Evolutionary conservation across 2,329 filamentous ascomycete genomes (phyloP).

Genomic region (Penicillium sp.): DNA sequence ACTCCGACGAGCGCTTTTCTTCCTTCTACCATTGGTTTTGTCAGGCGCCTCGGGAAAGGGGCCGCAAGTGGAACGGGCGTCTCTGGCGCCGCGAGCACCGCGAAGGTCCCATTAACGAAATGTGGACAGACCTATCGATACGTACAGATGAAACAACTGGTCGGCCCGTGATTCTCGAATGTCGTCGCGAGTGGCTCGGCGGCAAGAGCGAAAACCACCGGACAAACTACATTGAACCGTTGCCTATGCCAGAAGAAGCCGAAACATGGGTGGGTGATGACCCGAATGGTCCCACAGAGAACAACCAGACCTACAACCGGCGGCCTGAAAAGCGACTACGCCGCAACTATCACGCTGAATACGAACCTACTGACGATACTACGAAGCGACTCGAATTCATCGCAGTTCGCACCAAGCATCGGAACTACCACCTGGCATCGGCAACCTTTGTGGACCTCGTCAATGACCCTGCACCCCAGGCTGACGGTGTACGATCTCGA

Average conservation of each 20-base stretch:
- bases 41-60: constrained; percentile 50
- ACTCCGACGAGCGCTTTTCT: constrained; percentile 60
- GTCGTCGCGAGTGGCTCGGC: constrained; percentile 62
- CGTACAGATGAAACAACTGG: constrained; percentile 57
- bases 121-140: constrained; percentile 65
- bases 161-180: constrained; percentile 60
- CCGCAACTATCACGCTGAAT: constrained; percentile 40
- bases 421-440: constrained; percentile 40
- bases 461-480: constrained; percentile 33
- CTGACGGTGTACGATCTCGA: constrained; percentile 26
- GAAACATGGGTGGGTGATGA: constrained; percentile 5
- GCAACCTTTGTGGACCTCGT: constrained; percentile 44
- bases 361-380: constrained; percentile 23
- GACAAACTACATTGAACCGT: constrained; percentile 58
- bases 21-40: constrained; percentile 66
- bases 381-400: constrained; percentile 38
- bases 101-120: constrained; percentile 69
- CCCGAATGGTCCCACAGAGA: constrained; percentile 17
- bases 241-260: constrained; percentile 30
- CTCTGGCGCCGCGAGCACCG: constrained; percentile 63
- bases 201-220: constrained; percentile 56
- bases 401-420: constrained; percentile 43
- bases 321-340: constrained; percentile 36
- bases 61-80: constrained; percentile 41
- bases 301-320: constrained; percentile 33